Conservation (phyloP, 768 basidiomycete genomes). For the Ramaria rubella region DNA sequence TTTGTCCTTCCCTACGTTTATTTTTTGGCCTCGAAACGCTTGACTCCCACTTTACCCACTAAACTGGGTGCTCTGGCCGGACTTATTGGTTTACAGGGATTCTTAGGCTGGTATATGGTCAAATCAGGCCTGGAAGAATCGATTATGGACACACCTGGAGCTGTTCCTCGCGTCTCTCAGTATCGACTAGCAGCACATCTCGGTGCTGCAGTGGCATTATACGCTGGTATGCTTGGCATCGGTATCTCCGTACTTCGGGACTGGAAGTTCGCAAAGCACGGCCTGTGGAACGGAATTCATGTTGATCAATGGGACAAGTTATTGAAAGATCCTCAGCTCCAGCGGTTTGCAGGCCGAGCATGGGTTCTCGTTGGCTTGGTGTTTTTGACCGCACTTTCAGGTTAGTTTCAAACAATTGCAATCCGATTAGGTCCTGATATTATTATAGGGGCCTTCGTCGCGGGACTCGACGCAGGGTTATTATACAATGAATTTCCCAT, state of each 20-base stretch:
- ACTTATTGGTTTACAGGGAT: slow-evolving; percentile 86
- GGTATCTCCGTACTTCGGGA: slow-evolving; percentile 75
- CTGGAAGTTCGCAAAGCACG: slow-evolving; percentile 59
- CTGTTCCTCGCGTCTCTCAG: slow-evolving; percentile 92
- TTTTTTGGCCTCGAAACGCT: slow-evolving; percentile 64
- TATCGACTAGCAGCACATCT: slow-evolving; percentile 95
- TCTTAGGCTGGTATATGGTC: slow-evolving; percentile 99
- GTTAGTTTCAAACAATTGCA: slow-evolving; percentile 34
- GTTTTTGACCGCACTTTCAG: slow-evolving; percentile 87
- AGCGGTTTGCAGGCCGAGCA: slow-evolving; percentile 51
- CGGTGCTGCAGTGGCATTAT: slow-evolving; percentile 85
- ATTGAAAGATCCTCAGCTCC: slow-evolving; percentile 50
- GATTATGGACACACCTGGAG: slow-evolving; percentile 69
- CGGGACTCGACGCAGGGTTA: slow-evolving; percentile 92
- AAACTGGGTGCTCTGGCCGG: slow-evolving; percentile 66
- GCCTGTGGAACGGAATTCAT: slow-evolving; percentile 50
- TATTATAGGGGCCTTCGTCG: slow-evolving; percentile 86
- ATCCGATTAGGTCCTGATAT: not conserved
- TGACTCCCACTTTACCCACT: slow-evolving; percentile 55
- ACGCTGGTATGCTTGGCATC: slow-evolving; percentile 83
- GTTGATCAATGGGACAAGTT: slow-evolving; percentile 36
- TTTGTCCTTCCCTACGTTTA: slow-evolving; percentile 84
- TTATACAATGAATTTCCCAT: slow-evolving; percentile 98
- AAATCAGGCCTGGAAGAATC: slow-evolving; percentile 88
- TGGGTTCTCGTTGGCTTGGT: slow-evolving; percentile 70